Evolutionary conservation across 768 basidiomycete species (phyloP).

Genomic region (Rickenella mellea): DNA sequence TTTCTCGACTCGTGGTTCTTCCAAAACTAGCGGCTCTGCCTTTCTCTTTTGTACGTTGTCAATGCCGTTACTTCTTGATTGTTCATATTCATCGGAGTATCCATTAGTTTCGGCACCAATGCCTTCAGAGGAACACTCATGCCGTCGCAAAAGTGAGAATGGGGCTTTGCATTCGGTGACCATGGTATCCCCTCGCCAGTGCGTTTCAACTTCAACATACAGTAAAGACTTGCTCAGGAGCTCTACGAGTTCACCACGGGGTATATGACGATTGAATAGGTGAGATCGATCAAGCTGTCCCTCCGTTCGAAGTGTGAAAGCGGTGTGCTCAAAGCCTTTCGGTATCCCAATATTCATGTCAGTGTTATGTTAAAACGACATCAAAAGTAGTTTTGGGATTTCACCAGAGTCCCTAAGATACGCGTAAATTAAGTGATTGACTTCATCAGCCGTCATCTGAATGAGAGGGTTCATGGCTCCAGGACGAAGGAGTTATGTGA

Average conservation of each 20-base stretch:
- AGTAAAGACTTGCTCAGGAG: conserved; percentile 73
- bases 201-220: conserved; percentile 75
- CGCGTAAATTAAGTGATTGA: conserved; percentile 79
- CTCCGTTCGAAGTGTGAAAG: conserved; percentile 73
- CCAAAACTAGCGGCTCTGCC: conserved; percentile 32
- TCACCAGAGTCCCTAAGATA: conserved; percentile 81
- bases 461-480: conserved; percentile 42
- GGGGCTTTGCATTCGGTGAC: conserved; percentile 55
- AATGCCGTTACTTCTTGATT: too few species aligned
- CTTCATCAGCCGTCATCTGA: conserved; percentile 68
- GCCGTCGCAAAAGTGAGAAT: conserved; percentile 69
- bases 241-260: conserved; percentile 74
- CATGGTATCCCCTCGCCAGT: conserved; percentile 60
- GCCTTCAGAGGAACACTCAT: conserved; percentile 52
- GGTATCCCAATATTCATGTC: too few species aligned
- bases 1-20: conserved; percentile 51
- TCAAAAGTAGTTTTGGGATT: too few species aligned
- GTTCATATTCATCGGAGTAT: neutral
- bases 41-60: conserved; percentile 38
- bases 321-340: conserved; percentile 71
- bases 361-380: too few species aligned
- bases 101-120: neutral
- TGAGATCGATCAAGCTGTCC: conserved; percentile 61
- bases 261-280: conserved; percentile 62
- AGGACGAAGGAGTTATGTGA: too few species aligned